A percentile compares a stretch with the other conserved stretches of the same genome.
Evolutionary conservation across 352 stramenopile genomes (phyloP).

Genomic region (Phytophthora brassicae): DNA sequence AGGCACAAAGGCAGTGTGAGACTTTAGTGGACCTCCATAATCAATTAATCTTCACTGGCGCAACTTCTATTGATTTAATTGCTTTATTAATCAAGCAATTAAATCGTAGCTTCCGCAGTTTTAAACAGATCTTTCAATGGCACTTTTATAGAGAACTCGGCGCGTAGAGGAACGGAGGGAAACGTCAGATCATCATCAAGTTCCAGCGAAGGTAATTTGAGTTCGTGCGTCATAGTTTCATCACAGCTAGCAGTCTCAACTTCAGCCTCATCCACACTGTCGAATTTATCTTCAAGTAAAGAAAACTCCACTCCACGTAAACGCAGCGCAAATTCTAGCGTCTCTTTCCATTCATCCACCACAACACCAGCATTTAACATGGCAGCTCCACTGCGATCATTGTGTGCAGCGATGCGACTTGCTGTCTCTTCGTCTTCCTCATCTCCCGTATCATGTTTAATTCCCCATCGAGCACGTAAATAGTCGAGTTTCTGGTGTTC

Average conservation of each 20-base stretch:
- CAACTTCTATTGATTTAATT: too few species aligned
- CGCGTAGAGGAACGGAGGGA: constrained; percentile 26
- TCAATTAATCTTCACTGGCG: not conserved
- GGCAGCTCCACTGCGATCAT: constrained; percentile 27
- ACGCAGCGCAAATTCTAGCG: constrained; percentile 24
- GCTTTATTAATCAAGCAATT: constrained; percentile 1
- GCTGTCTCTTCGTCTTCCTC: constrained; percentile 6
- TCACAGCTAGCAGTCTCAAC: not conserved
- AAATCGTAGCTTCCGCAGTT: constrained; percentile 45
- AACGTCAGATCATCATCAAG: constrained; percentile 33
- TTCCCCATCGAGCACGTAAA: constrained; percentile 25
- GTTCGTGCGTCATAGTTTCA: not conserved
- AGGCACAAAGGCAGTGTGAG: not conserved
- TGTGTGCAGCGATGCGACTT: constrained; percentile 21
- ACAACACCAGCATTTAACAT: constrained; percentile 30
- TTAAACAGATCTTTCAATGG: constrained; percentile 45
- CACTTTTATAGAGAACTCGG: constrained; percentile 36
- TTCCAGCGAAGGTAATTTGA: constrained; percentile 26
- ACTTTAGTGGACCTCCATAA: not conserved
- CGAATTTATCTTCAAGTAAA: constrained; percentile 32
- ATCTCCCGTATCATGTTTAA: constrained; percentile 8
- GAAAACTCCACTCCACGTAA: constrained; percentile 44
- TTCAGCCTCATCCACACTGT: constrained; percentile 10
- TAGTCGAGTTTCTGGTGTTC: constrained; percentile 35
- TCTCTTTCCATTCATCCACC: constrained; percentile 40